phyloP scores from a whole-genome alignment of 2,329 filamentous ascomycete genomes.

The Ustulina deusta region DNA sequence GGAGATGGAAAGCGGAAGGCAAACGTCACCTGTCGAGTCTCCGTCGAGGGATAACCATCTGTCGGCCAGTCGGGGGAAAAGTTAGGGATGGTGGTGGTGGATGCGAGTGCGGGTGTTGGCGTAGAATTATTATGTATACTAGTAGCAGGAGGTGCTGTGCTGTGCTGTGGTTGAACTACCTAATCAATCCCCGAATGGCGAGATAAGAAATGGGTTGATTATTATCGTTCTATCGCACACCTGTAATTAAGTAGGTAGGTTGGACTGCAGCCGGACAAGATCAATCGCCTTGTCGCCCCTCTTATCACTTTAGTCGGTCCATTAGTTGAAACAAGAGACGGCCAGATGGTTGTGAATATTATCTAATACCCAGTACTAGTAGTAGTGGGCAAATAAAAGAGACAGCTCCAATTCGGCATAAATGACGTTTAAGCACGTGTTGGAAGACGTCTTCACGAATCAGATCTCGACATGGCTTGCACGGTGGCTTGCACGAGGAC shows the following conservation, averaged over 20 bases:
- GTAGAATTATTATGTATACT: background rate
- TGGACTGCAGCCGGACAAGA: background rate
- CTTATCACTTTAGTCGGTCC: background rate
- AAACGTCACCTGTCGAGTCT: too few species aligned
- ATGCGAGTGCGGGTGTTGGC: constrained; percentile 16
- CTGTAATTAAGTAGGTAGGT: constrained; percentile 9
- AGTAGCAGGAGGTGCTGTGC: too few species aligned
- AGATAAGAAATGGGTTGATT: constrained; percentile 22
- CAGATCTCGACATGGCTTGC: constrained; percentile 8
- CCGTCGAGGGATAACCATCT: constrained; percentile 1
- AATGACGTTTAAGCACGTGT: constrained; percentile 34
- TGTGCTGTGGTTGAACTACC: background rate
- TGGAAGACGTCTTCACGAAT: constrained; percentile 22
- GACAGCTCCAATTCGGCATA: constrained; percentile 7
- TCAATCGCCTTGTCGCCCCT: background rate
- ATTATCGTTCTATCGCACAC: background rate
- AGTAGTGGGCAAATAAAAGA: constrained; percentile 13
- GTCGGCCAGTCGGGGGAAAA: constrained; percentile 27
- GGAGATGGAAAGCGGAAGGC: constrained; percentile 7
- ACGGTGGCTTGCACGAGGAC: constrained; percentile 15
- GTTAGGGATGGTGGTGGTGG: constrained; percentile 29
- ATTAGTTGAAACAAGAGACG: constrained; percentile 10
- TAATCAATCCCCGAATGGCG: background rate
- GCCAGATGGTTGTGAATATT: background rate
- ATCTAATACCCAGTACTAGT: background rate